These are phyloP conservation scores for rapeseed (Brassica napus) DNA, from an alignment of 345 rosid genomes.

Conservation along the genomic window Da-Ae NC_063452.1:25122001-25122500, in stretches of 20 bases:
- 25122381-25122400: no score
- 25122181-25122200: background rate
- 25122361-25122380: no score
- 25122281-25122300: background rate
- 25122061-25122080: conserved; percentile 26
- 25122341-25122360: no score
- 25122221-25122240: background rate
- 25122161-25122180: background rate
- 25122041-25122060: background rate
- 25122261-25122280: background rate
- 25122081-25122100: conserved; percentile 39
- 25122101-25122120: conserved; percentile 2
- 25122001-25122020: no score
- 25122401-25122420: no score
- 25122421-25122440: no score
- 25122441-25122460: no score
- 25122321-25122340: background rate
- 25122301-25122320: background rate
- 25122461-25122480: no score
- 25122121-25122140: conserved; percentile 8
- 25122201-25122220: background rate
- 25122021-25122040: no score
- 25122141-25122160: background rate
- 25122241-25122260: background rate
- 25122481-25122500: no score